These are phyloP conservation scores for Hericium alpestre DNA, from an alignment of 768 basidiomycete species.

Conservation along the genomic window DNA sequence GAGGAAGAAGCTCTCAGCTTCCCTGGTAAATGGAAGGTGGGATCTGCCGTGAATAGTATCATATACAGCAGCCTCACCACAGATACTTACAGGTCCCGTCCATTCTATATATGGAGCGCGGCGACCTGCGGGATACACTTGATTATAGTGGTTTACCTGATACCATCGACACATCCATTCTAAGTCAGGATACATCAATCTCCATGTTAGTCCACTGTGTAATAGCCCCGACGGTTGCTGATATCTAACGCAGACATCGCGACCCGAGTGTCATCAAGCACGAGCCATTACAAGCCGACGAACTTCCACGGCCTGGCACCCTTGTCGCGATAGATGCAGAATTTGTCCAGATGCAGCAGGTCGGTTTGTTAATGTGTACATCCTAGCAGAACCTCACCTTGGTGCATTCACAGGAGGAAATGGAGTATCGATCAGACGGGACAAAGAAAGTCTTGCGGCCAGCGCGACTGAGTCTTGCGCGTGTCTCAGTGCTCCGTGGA, in stretches of 20 bases:
- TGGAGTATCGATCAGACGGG: conserved; percentile 89
- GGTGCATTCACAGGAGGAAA: conserved; percentile 61
- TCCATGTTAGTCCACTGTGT: conserved; percentile 45
- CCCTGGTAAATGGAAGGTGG: conserved; percentile 84
- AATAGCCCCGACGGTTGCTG: neutral
- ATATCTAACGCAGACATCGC: conserved; percentile 46
- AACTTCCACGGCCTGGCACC: conserved; percentile 78
- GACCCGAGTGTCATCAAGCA: conserved; percentile 69
- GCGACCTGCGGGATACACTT: conserved; percentile 45
- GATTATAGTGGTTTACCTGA: conserved; percentile 58
- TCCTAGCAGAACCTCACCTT: neutral
- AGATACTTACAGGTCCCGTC: conserved; percentile 56
- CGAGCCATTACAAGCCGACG: conserved; percentile 55
- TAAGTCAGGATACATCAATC: conserved; percentile 82
- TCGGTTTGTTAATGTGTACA: conserved; percentile 16
- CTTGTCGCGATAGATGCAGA: conserved; percentile 95
- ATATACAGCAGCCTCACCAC: neutral
- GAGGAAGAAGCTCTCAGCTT: conserved; percentile 86
- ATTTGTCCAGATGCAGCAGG: conserved; percentile 95
- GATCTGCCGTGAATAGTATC: conserved; percentile 8
- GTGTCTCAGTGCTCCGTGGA: conserved; percentile 89
- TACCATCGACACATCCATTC: conserved; percentile 59
- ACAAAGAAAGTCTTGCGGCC: conserved; percentile 88
- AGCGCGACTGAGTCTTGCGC: conserved; percentile 81
- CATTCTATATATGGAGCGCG: conserved; percentile 80